A percentile compares a stretch with the other conserved stretches of the same genome.
Conservation (phyloP, 2,329 filamentous ascomycete genomes). For the Seiridium unicorne region DNA sequence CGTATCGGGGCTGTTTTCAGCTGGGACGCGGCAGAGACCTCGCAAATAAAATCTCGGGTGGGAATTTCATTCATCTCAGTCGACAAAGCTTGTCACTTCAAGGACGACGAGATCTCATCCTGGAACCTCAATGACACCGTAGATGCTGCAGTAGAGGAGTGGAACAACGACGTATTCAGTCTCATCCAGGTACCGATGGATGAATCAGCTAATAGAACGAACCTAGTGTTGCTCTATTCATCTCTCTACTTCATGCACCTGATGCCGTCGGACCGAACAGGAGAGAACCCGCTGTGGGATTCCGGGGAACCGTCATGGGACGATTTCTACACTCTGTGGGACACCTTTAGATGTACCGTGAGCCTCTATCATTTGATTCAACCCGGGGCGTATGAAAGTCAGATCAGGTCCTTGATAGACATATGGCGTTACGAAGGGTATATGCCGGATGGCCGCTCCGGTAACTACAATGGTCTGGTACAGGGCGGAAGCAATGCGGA, state of each 20-base stretch:
- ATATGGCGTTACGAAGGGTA: constrained; percentile 50
- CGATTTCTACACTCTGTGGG: constrained; percentile 30
- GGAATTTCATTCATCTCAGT: constrained; percentile 1
- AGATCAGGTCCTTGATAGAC: constrained; percentile 50
- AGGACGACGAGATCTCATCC: constrained; percentile 9
- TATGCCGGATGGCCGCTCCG: constrained; percentile 47
- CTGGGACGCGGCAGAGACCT: constrained; percentile 8
- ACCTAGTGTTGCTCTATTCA: constrained; percentile 40
- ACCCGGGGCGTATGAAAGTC: constrained; percentile 49
- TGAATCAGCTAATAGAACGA: constrained; percentile 11
- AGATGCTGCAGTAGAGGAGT: constrained; percentile 2
- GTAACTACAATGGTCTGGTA: constrained; percentile 51
- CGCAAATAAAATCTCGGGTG: not conserved
- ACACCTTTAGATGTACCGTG: constrained; percentile 22
- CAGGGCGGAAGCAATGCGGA: constrained; percentile 56
- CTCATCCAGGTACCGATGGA: constrained; percentile 14
- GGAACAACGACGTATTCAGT: constrained; percentile 5
- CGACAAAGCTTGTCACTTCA: constrained; percentile 1
- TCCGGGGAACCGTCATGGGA: constrained; percentile 37
- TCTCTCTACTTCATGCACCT: constrained; percentile 54
- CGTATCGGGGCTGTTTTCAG: constrained; percentile 5
- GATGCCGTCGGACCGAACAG: constrained; percentile 51
- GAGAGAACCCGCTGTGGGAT: constrained; percentile 51
- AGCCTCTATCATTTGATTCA: constrained; percentile 44
- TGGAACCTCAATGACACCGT: constrained; percentile 5